Conservation (phyloP, 1,284 basidiomycete genomes). For the Waitea zeae region DNA sequence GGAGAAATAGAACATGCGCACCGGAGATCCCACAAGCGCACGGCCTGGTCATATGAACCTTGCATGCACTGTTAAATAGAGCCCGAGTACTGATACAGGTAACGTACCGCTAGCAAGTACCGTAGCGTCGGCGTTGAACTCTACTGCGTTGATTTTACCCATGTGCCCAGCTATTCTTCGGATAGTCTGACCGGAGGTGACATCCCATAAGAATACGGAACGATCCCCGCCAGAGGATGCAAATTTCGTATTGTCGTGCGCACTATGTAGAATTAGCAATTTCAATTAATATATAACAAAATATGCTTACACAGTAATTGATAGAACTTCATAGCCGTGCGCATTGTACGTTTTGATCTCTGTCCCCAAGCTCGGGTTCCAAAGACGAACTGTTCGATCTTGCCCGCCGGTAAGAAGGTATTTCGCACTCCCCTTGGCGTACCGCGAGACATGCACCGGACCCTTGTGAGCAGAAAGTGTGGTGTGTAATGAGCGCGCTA, state of each 20-base stretch:
- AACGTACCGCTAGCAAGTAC: slow-evolving; percentile 71
- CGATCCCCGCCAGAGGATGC: slow-evolving; percentile 90
- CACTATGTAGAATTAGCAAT: slow-evolving; percentile 23
- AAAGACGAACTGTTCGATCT: slow-evolving; percentile 79
- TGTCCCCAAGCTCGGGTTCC: slow-evolving; percentile 75
- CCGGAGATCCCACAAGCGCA: slow-evolving; percentile 83
- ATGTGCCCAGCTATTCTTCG: slow-evolving; percentile 77
- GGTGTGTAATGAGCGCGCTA: slow-evolving; percentile 43
- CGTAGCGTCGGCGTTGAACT: slow-evolving; percentile 76
- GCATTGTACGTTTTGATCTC: slow-evolving; percentile 83
- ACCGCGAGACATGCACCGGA: slow-evolving; percentile 69
- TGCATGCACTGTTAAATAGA: slow-evolving; percentile 3
- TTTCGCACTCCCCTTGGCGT: slow-evolving; percentile 72
- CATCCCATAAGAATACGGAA: slow-evolving; percentile 91
- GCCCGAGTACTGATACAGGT: too few species aligned
- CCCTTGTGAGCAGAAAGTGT: slow-evolving; percentile 56
- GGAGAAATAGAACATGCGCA: slow-evolving; percentile 13
- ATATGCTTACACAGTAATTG: slow-evolving; percentile 64
- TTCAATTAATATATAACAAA: slow-evolving; percentile 2
- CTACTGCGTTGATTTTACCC: slow-evolving; percentile 80
- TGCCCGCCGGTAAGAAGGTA: slow-evolving; percentile 87
- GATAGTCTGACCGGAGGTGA: slow-evolving; percentile 69
- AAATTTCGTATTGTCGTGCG: slow-evolving; percentile 87
- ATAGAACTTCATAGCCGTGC: slow-evolving; percentile 90
- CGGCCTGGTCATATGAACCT: slow-evolving; percentile 81